These are phyloP conservation scores for Penicillium hesseltinei DNA, from an alignment of 2,329 filamentous ascomycete species.

Conservation along the genomic window DNA sequence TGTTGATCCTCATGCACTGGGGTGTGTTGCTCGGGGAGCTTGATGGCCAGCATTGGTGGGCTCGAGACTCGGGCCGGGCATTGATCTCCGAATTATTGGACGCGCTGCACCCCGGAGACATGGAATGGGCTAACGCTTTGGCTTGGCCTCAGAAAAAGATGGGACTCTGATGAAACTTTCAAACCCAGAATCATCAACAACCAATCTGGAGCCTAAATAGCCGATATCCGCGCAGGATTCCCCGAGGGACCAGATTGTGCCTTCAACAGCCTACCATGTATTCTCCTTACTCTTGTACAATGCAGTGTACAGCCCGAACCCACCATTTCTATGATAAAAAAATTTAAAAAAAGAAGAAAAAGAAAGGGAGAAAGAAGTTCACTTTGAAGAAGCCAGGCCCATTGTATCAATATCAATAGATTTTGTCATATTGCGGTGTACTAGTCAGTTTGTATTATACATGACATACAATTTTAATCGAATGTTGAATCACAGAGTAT, in stretches of 20 bases:
- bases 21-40: slow-evolving; percentile 34
- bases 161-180: slow-evolving; percentile 19
- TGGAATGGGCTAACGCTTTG: slow-evolving; percentile 28
- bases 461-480: too few species aligned
- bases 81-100: slow-evolving; percentile 30
- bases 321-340: too few species aligned
- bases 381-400: too few species aligned
- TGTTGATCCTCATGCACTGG: slow-evolving; percentile 40
- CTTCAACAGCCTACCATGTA: background rate
- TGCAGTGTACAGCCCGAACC: too few species aligned
- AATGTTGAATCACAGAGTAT: too few species aligned
- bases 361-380: too few species aligned
- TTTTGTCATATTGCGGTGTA: too few species aligned
- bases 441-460: too few species aligned
- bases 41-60: slow-evolving; percentile 37
- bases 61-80: slow-evolving; percentile 32
- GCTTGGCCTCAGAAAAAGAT: slow-evolving; percentile 34
- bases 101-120: slow-evolving; percentile 20
- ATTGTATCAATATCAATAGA: too few species aligned
- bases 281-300: too few species aligned
- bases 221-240: background rate
- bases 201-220: background rate
- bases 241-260: too few species aligned
- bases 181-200: background rate
- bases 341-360: too few species aligned